Percentiles rank a stretch among this genome's conserved stretches.
phyloP scores from a whole-genome alignment of 208 protist species.

The Wallacemonas sp. region DNA sequence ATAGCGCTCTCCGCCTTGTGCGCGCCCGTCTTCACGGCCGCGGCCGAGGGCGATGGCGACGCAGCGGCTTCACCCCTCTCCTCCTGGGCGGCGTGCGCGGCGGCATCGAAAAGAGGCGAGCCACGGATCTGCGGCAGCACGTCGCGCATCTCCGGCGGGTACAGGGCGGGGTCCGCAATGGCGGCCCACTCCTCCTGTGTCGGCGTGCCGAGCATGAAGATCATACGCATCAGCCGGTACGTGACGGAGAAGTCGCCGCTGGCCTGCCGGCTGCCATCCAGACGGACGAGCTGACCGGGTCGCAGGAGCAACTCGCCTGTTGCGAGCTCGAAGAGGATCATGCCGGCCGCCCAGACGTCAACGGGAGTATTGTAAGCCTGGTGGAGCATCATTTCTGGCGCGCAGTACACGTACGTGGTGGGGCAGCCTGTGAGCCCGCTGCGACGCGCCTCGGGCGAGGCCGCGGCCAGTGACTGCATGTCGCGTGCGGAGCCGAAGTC shows the following conservation, averaged over 20 bases:
- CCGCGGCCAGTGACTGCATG: slow-evolving; percentile 88
- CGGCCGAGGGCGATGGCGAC: background rate
- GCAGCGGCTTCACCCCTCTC: slow-evolving; percentile 14
- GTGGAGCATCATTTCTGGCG: slow-evolving; percentile 88
- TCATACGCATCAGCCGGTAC: slow-evolving; percentile 96
- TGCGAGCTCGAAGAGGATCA: slow-evolving; percentile 89
- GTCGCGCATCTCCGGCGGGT: slow-evolving; percentile 85
- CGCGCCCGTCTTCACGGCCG: background rate
- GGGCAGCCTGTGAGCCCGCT: slow-evolving; percentile 31
- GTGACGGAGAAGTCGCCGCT: slow-evolving; percentile 67
- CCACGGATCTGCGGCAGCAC: slow-evolving; percentile 59
- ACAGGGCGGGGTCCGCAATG: slow-evolving; percentile 95
- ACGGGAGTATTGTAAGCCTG: slow-evolving; percentile 66
- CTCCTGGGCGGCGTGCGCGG: background rate
- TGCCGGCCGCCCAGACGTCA: slow-evolving; percentile 92
- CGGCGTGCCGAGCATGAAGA: slow-evolving; percentile 93
- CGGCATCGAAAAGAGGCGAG: slow-evolving; percentile 21
- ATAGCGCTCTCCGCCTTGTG: background rate
- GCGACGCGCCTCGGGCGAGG: slow-evolving; percentile 94
- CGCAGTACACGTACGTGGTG: slow-evolving; percentile 96
- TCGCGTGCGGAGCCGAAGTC: slow-evolving; percentile 85
- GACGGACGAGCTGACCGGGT: slow-evolving; percentile 82
- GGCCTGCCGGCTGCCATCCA: slow-evolving; percentile 72
- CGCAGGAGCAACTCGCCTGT: slow-evolving; percentile 93
- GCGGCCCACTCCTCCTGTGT: slow-evolving; percentile 94